A percentile compares a stretch with the other conserved stretches of the same genome.
These are phyloP conservation scores for Metarhizium anisopliae DNA, from an alignment of 2,329 filamentous ascomycete genomes.

Conservation along the genomic window DNA sequence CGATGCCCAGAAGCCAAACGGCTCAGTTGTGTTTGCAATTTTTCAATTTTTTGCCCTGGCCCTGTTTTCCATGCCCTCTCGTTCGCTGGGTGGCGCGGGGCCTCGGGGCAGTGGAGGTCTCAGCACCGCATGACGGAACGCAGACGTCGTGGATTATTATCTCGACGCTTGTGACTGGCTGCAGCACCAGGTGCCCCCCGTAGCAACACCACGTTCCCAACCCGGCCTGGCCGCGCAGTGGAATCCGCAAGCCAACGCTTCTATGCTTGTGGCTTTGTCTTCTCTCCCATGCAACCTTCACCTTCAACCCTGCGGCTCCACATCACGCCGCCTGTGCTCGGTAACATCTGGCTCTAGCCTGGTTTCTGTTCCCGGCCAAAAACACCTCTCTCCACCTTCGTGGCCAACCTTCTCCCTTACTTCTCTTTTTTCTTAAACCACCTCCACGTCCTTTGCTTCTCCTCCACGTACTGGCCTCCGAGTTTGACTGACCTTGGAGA, in stretches of 20 bases:
- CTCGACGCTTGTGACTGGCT: constrained; percentile 16
- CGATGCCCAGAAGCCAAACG: neutral
- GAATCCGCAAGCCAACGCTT: neutral
- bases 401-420: constrained; percentile 6
- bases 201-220: neutral
- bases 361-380: constrained; percentile 10
- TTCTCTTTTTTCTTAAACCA: constrained; percentile 16
- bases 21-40: neutral
- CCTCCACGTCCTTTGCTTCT: constrained; percentile 5
- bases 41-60: constrained; percentile 1
- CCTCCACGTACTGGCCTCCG: constrained; percentile 5
- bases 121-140: constrained; percentile 8
- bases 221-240: neutral
- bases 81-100: constrained; percentile 4
- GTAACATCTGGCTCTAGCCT: constrained; percentile 10
- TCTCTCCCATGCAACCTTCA: neutral
- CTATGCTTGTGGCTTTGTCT: neutral
- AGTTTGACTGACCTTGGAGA: constrained; percentile 11
- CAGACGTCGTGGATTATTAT: constrained; percentile 15
- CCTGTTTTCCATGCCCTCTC: constrained; percentile 2
- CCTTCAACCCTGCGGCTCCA: constrained; percentile 3
- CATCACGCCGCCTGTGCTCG: constrained; percentile 8
- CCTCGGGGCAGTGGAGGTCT: constrained; percentile 2
- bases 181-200: neutral
- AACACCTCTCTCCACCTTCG: constrained; percentile 19